phyloP scores from a whole-genome alignment of 352 stramenopile genomes.

The Phytophthora sojae region DNA sequence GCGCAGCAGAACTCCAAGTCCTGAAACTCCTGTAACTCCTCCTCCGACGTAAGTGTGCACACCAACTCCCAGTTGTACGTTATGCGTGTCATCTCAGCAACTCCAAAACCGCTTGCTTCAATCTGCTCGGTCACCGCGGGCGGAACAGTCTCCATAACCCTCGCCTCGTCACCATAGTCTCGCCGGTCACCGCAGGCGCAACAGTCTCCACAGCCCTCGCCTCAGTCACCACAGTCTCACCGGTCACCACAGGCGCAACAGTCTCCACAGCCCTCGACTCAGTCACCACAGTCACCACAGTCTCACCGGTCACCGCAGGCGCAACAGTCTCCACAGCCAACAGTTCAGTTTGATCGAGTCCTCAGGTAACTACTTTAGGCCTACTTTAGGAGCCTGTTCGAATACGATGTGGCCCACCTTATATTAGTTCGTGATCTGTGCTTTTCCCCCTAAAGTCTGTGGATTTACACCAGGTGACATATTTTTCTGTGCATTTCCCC shows the following conservation, averaged over 20 bases:
- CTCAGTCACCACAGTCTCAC: background rate
- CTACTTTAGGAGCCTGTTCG: background rate
- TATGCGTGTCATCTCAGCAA: background rate
- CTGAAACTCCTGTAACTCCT: background rate
- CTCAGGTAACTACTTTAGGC: background rate
- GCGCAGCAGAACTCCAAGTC: background rate
- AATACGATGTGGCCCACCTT: background rate
- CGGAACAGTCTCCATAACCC: background rate
- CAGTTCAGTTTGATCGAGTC: background rate
- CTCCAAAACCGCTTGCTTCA: background rate
- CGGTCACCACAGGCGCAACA: background rate
- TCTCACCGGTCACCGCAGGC: too few species aligned
- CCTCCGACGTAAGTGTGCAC: background rate
- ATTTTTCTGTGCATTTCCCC: too few species aligned
- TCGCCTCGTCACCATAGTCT: too few species aligned
- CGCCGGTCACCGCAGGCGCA: background rate
- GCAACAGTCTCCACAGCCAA: background rate
- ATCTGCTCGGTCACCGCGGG: background rate
- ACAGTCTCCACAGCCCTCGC: background rate
- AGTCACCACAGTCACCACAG: too few species aligned
- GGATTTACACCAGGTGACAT: background rate
- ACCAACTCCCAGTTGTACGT: background rate
- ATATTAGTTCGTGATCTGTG: background rate
- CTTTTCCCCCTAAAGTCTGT: background rate
- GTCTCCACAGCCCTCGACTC: background rate